Evolutionary conservation across 805 yeast genomes (phyloP).

Genomic region (Ogataea trehaloabstinens): DNA sequence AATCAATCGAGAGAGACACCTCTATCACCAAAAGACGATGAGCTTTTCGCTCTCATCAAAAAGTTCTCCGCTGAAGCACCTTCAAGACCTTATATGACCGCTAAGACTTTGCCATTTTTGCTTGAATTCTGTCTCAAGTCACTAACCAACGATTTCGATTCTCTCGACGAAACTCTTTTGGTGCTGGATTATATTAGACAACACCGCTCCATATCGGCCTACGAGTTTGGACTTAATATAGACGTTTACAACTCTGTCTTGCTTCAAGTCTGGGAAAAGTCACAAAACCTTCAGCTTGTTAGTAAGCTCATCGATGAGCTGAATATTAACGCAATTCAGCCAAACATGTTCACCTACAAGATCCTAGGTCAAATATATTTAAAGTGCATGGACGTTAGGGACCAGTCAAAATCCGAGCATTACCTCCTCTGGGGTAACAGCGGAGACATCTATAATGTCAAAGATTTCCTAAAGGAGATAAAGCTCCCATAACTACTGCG

Average conservation of each 20-base stretch:
- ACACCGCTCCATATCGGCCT: slow-evolving; percentile 28
- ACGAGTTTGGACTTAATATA: slow-evolving; percentile 30
- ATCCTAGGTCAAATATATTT: slow-evolving; percentile 26
- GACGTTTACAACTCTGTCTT: slow-evolving; percentile 30
- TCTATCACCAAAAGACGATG: neutral
- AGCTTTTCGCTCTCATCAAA: slow-evolving; percentile 8
- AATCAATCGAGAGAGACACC: slow-evolving; percentile 3
- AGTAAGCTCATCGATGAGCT: slow-evolving; percentile 27
- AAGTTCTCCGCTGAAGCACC: slow-evolving; percentile 15
- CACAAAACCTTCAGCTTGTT: slow-evolving; percentile 26
- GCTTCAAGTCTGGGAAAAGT: slow-evolving; percentile 26
- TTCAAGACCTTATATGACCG: slow-evolving; percentile 20
- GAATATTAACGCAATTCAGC: slow-evolving; percentile 29
- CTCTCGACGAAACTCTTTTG: slow-evolving; percentile 23
- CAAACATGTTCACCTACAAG: slow-evolving; percentile 28
- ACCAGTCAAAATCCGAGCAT: slow-evolving; percentile 20
- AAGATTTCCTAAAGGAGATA: slow-evolving; percentile 17
- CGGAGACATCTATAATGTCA: slow-evolving; percentile 24
- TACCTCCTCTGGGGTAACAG: slow-evolving; percentile 30
- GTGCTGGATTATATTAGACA: slow-evolving; percentile 25
- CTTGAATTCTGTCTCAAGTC: slow-evolving; percentile 28
- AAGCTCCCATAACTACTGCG: slow-evolving; percentile 10
- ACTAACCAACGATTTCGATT: slow-evolving; percentile 29
- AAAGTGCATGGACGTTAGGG: slow-evolving; percentile 28
- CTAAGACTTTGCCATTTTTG: slow-evolving; percentile 26